Evolutionary conservation across 495 filamentous ascomycete species (phyloP).

Genomic region (Lophium mytilinum): DNA sequence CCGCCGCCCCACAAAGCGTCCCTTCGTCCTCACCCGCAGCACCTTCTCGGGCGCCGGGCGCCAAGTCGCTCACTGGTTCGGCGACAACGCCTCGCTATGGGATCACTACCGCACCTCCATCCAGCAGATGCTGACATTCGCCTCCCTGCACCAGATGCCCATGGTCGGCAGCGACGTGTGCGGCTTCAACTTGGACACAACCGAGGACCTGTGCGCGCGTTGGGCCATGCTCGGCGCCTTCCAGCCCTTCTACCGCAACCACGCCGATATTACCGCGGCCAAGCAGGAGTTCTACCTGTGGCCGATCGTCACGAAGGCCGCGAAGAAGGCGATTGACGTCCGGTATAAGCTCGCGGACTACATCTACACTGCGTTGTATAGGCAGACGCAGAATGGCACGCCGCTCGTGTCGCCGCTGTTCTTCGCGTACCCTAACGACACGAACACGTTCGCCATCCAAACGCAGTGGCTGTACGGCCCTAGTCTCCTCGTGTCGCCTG

Average conservation of each 20-base stretch:
- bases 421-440: constrained; percentile 62
- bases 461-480: constrained; percentile 70
- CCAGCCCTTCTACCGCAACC: constrained; percentile 77
- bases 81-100: constrained; percentile 74
- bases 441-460: constrained; percentile 51
- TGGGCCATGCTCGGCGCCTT: constrained; percentile 79
- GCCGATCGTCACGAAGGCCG: constrained; percentile 53
- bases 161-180: constrained; percentile 82
- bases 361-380: constrained; percentile 67
- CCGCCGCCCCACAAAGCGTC: constrained; percentile 58
- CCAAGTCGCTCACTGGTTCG: constrained; percentile 80
- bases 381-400: constrained; percentile 55
- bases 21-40: constrained; percentile 73
- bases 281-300: constrained; percentile 77
- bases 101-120: constrained; percentile 63
- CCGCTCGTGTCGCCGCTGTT: constrained; percentile 64
- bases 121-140: constrained; percentile 62
- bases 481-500: constrained; percentile 62
- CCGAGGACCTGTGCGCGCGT: constrained; percentile 68
- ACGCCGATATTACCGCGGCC: constrained; percentile 44
- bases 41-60: constrained; percentile 75
- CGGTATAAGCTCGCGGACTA: constrained; percentile 73
- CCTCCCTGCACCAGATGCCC: constrained; percentile 72
- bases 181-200: constrained; percentile 64
- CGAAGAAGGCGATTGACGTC: constrained; percentile 62